A percentile compares a stretch with the other conserved stretches of the same genome.
These are phyloP conservation scores for Linum tenue DNA, from an alignment of 345 rosid species.

Conservation along the genomic window DNA sequence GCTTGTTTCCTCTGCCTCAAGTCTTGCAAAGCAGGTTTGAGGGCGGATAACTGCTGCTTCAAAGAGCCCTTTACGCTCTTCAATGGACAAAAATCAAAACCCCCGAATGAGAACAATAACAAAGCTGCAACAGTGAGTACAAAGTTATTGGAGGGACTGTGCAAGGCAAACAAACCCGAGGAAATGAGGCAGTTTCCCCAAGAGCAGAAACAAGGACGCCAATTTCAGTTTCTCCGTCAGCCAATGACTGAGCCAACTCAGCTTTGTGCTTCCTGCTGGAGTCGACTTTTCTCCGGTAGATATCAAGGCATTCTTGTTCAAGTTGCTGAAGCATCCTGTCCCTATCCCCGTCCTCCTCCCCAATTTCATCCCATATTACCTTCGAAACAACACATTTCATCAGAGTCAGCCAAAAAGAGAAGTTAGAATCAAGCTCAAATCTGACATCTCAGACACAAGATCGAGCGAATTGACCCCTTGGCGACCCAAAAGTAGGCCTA, in stretches of 20 bases:
- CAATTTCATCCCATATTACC: slow-evolving; percentile 86
- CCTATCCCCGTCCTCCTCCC: slow-evolving; percentile 56
- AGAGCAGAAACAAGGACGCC: slow-evolving; percentile 43
- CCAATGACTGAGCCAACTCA: slow-evolving; percentile 47
- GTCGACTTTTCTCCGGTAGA: slow-evolving; percentile 64
- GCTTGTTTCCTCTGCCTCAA: slow-evolving; percentile 45
- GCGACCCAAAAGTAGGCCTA: neutral
- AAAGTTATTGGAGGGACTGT: neutral
- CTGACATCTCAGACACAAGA: neutral
- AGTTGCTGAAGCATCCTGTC: slow-evolving; percentile 76
- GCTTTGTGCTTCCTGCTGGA: slow-evolving; percentile 56
- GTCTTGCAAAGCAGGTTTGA: slow-evolving; percentile 47
- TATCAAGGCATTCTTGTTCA: slow-evolving; percentile 81
- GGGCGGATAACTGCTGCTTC: slow-evolving; percentile 50
- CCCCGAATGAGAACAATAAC: neutral
- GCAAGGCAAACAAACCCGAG: slow-evolving; percentile 35
- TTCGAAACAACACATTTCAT: slow-evolving; percentile 11
- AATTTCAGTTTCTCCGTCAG: slow-evolving; percentile 59
- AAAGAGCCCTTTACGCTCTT: slow-evolving; percentile 58
- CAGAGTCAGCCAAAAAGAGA: neutral
- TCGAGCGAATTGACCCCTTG: neutral
- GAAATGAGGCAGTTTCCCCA: slow-evolving; percentile 41
- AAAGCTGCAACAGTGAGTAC: neutral
- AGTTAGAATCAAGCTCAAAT: neutral
- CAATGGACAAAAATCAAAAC: slow-evolving; percentile 8